A percentile compares a stretch with the other conserved stretches of the same genome.
Evolutionary conservation across 371 early-diverging fungal species (phyloP).

Genomic region (Dichotomocladium elegans): DNA sequence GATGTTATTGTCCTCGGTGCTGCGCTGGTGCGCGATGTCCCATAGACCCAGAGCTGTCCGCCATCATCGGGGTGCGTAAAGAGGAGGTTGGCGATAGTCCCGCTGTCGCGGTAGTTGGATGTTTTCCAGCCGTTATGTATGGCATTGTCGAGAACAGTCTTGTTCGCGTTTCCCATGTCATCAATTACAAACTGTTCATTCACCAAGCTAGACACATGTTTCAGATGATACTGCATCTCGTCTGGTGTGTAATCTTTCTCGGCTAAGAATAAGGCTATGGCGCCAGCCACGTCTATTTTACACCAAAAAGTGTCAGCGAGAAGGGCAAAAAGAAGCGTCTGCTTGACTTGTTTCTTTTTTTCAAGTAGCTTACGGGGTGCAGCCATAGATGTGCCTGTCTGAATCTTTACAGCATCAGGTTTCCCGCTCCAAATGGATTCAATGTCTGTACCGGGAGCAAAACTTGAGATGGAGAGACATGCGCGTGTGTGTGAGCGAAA

Average conservation of each 20-base stretch:
- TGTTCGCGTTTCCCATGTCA: constrained; percentile 32
- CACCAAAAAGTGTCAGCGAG: too few species aligned
- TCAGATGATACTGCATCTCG: constrained; percentile 19
- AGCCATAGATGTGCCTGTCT: constrained; percentile 79
- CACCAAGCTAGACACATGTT: constrained; percentile 20
- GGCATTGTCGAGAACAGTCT: constrained; percentile 38
- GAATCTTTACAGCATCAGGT: constrained; percentile 25
- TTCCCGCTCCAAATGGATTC: constrained; percentile 53
- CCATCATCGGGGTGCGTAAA: constrained; percentile 18
- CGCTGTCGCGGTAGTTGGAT: constrained; percentile 5
- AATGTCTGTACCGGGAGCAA: constrained; percentile 80
- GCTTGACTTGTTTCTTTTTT: too few species aligned
- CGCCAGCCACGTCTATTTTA: constrained; percentile 36
- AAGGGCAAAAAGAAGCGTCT: too few species aligned
- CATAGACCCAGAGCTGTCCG: constrained; percentile 10
- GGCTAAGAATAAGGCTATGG: constrained; percentile 37
- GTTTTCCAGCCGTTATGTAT: constrained; percentile 24
- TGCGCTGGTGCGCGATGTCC: neutral
- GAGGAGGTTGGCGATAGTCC: constrained; percentile 11
- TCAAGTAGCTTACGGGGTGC: constrained; percentile 56
- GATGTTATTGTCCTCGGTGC: neutral
- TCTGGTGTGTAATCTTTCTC: constrained; percentile 32
- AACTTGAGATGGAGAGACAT: constrained; percentile 10
- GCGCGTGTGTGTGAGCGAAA: neutral
- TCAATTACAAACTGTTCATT: constrained; percentile 30